Evolutionary conservation across 306 rosid genomes (phyloP).

Genomic region (Styphnolobium japonicum): DNA sequence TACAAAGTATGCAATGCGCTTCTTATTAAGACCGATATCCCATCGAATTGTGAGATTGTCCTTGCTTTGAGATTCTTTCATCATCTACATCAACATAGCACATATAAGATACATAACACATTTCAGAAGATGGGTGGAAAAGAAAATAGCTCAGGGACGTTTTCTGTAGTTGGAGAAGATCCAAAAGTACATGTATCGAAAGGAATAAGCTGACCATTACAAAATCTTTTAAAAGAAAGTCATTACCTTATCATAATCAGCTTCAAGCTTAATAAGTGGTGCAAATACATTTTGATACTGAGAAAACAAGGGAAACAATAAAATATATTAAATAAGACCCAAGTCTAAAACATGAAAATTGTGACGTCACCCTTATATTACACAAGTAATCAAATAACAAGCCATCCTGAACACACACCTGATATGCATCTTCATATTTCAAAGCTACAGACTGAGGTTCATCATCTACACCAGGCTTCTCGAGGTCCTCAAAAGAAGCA

Average conservation of each 20-base stretch:
- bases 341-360: neutral
- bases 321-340: conserved; percentile 25
- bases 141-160: neutral
- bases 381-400: neutral
- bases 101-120: conserved; percentile 20
- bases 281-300: conserved; percentile 99
- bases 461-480: conserved; percentile 99
- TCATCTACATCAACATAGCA: conserved; percentile 64
- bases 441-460: conserved; percentile 94
- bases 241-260: conserved; percentile 94
- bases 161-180: neutral
- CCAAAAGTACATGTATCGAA: neutral
- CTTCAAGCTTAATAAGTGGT: conserved; percentile 99
- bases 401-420: conserved; percentile 50
- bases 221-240: neutral
- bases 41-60: conserved; percentile 92
- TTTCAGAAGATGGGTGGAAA: conserved; percentile 8
- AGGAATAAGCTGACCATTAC: neutral
- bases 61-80: conserved; percentile 99
- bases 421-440: conserved; percentile 99
- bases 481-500: conserved; percentile 98
- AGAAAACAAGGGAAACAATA: conserved; percentile 24
- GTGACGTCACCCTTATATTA: neutral
- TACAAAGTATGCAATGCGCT: conserved; percentile 97
- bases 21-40: conserved; percentile 98